These are phyloP conservation scores for Vitis rupestris DNA, from an alignment of 164 flowering plant species.

Conservation along the genomic window DNA sequence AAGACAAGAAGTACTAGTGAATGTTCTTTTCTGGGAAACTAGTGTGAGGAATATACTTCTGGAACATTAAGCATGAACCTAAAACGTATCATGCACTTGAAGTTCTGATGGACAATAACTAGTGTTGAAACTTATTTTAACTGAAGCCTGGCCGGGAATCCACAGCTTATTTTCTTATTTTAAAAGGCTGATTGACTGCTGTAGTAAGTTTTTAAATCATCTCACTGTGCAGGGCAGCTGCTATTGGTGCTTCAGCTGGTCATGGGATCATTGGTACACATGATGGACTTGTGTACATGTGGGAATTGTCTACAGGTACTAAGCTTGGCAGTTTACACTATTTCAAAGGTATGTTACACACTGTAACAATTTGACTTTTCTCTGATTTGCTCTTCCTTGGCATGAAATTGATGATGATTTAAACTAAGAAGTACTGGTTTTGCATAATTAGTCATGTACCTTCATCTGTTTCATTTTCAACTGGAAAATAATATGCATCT, in stretches of 20 bases:
- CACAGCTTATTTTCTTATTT: not conserved
- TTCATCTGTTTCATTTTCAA: no score
- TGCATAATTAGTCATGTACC: no score
- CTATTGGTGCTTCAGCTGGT: conserved; percentile 50
- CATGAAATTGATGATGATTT: not conserved
- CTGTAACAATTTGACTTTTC: not conserved
- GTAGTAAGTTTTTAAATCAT: not conserved
- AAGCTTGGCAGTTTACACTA: conserved; percentile 50
- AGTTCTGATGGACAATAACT: not conserved
- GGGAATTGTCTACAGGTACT: conserved; percentile 75
- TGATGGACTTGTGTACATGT: conserved; percentile 72
- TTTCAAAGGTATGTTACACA: conserved; percentile 52
- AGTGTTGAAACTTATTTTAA: not conserved
- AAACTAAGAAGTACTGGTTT: not conserved
- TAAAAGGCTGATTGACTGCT: not conserved
- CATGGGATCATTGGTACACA: conserved; percentile 66
- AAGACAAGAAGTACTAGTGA: no score
- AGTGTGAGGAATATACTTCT: not conserved
- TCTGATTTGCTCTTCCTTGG: not conserved
- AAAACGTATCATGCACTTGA: not conserved
- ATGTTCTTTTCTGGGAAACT: not conserved
- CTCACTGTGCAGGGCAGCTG: conserved; percentile 54
- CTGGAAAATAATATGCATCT: no score
- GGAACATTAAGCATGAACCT: not conserved
- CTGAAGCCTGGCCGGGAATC: not conserved